phyloP scores from a whole-genome alignment of 306 rosid species.

The Myrica gale region DNA sequence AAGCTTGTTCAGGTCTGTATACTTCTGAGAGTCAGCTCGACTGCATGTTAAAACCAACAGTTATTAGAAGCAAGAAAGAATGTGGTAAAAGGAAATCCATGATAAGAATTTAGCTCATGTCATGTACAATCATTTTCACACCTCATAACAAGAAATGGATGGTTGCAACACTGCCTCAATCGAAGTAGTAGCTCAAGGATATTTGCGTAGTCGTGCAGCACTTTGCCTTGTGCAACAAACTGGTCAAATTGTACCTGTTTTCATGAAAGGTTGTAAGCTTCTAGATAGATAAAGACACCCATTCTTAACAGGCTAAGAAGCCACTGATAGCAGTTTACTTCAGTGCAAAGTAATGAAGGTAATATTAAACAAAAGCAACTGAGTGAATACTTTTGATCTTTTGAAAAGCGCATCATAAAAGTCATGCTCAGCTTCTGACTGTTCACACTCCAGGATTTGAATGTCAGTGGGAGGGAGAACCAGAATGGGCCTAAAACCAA shows the following conservation, averaged over 20 bases:
- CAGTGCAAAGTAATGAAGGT: not conserved
- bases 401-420: constrained; percentile 73
- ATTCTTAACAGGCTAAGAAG: not conserved
- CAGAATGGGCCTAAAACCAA: constrained; percentile 68
- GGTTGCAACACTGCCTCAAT: constrained; percentile 87
- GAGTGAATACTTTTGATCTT: constrained; percentile 59
- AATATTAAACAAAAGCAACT: not conserved
- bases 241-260: constrained; percentile 80
- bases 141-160: constrained; percentile 83
- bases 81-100: not conserved
- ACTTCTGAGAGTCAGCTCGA: constrained; percentile 45
- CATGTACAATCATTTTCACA: constrained; percentile 23
- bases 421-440: constrained; percentile 73
- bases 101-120: not conserved
- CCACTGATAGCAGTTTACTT: constrained; percentile 1
- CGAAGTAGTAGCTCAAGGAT: constrained; percentile 83
- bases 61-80: constrained; percentile 26
- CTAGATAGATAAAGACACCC: not conserved
- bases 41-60: constrained; percentile 35
- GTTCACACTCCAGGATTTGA: constrained; percentile 65
- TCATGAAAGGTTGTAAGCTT: constrained; percentile 13
- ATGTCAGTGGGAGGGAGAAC: constrained; percentile 71
- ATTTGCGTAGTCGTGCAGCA: constrained; percentile 69
- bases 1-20: constrained; percentile 51
- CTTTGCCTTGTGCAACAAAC: constrained; percentile 79